A percentile compares a stretch with the other conserved stretches of the same genome.
These are phyloP conservation scores for Monascus ruber DNA, from an alignment of 2,329 filamentous ascomycete species.

Conservation along the genomic window DNA sequence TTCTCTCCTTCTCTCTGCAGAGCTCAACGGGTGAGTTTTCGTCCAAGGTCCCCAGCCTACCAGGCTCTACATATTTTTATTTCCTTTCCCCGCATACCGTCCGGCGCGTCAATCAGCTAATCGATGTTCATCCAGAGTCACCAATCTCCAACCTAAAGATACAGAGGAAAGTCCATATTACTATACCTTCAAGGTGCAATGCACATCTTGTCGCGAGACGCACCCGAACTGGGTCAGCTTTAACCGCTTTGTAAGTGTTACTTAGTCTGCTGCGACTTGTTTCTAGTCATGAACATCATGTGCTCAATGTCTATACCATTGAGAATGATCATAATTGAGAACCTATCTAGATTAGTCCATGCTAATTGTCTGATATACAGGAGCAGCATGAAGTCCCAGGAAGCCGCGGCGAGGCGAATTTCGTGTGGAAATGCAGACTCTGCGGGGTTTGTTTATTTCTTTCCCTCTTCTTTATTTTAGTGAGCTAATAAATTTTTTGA, in stretches of 20 bases:
- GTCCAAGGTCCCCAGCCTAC: background rate
- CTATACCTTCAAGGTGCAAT: conserved; percentile 97
- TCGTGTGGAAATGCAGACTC: conserved; percentile 99
- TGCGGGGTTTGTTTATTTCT: conserved; percentile 59
- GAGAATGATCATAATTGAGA: no score
- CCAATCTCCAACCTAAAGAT: conserved; percentile 75
- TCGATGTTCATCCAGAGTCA: conserved; percentile 52
- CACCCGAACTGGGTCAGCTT: conserved; percentile 80
- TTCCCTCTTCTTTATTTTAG: background rate
- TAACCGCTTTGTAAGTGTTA: conserved; percentile 65
- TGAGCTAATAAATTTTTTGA: background rate
- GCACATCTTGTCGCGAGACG: conserved; percentile 88
- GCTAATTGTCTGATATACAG: conserved; percentile 33
- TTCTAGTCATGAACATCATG: background rate
- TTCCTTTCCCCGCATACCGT: background rate
- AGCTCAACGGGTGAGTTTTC: conserved; percentile 23
- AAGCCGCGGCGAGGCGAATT: conserved; percentile 91
- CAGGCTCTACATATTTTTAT: background rate
- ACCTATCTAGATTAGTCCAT: no score
- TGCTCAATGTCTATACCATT: background rate
- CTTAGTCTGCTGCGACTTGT: no score
- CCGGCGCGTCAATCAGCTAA: conserved; percentile 3
- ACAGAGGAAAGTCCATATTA: conserved; percentile 74
- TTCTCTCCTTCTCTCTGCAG: conserved; percentile 26
- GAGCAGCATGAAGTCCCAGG: conserved; percentile 85